Evolutionary conservation across 345 rosid species (phyloP).

Genomic region (Odontarrhena argentea): DNA sequence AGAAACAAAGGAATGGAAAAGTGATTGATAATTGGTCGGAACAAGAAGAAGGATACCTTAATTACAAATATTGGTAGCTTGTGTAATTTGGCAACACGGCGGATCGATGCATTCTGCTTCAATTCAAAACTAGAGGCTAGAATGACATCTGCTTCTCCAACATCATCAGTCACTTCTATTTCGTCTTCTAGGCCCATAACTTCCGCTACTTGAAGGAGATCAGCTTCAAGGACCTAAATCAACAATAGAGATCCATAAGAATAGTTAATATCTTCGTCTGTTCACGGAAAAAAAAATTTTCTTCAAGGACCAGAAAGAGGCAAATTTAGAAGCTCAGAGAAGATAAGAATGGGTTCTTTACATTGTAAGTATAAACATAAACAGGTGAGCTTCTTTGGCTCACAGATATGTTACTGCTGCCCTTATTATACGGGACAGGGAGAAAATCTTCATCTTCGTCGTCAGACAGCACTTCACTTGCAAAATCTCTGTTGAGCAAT

Average conservation of each 20-base stretch:
- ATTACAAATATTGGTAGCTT: slow-evolving; percentile 75
- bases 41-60: slow-evolving; percentile 52
- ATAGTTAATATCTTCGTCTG: slow-evolving; percentile 24
- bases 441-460: slow-evolving; percentile 56
- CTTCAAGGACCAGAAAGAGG: slow-evolving; percentile 3
- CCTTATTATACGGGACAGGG: slow-evolving; percentile 41
- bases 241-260: background rate
- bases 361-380: slow-evolving; percentile 75
- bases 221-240: slow-evolving; percentile 75
- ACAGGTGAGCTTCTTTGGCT: slow-evolving; percentile 56
- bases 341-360: slow-evolving; percentile 37
- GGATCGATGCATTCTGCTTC: slow-evolving; percentile 83
- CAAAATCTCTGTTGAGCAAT: slow-evolving; percentile 39
- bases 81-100: slow-evolving; percentile 81
- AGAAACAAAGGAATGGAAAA: background rate
- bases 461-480: slow-evolving; percentile 51
- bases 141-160: slow-evolving; percentile 82
- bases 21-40: slow-evolving; percentile 5
- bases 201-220: slow-evolving; percentile 81
- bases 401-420: slow-evolving; percentile 40
- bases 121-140: slow-evolving; percentile 74
- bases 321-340: slow-evolving; percentile 9
- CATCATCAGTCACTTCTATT: slow-evolving; percentile 76
- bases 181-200: slow-evolving; percentile 87
- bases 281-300: slow-evolving; percentile 6